Base-by-base conservation (phyloP, 768 basidiomycete genomes). In the Rhizopogon roseolus region DNA sequence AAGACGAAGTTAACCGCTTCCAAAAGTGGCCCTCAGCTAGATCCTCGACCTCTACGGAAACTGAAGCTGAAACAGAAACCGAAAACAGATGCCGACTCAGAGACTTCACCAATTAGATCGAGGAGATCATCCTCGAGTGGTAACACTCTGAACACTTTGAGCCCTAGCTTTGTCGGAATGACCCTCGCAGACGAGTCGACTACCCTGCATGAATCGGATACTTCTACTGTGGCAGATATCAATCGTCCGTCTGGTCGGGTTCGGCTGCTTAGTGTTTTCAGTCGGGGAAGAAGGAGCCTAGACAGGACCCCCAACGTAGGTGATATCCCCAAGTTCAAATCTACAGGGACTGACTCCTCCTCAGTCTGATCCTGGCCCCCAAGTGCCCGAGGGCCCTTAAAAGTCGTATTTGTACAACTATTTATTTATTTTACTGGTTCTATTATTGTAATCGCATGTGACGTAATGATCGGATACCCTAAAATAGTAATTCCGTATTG, bases 1-100 rank as follows among this genome's bases (percentile, higher is more conserved):
- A 90, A 90, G 67, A 90, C 88, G 7, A 88, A 87, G 62, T 80
- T 83, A 73, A 81, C 83, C 49, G 73, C 81, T 9, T 68, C 73
- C 58, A 71, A 63, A 57, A 72, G 64, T 36, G 53, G 56, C 39
- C 53, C 64, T 17, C 68, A 67, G 29, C 62, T 56, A 14, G 72
- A 71, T 29, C 34, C 59, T 6, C 66, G 69, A 14, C 41, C 56
- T 10, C 38, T 60, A 5, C 57, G 63, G 22, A 67, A 61, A 54
- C 28, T 59, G 32, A 43, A 42, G 17, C 44, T 60, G 29, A 59
- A 66, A 36, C 55, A 54, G 27, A 59, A 64, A 36, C 55, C 54
- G 25, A 71, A 59, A 45, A 60, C 46, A 4, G 17, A 54, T n/a
- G 29, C 46, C 28, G 53, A 60, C 19, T 44, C 56, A 17, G 61